Base-by-base conservation (phyloP, 2,329 filamentous ascomycete species). In the Akanthomyces dipterigenus region DNA sequence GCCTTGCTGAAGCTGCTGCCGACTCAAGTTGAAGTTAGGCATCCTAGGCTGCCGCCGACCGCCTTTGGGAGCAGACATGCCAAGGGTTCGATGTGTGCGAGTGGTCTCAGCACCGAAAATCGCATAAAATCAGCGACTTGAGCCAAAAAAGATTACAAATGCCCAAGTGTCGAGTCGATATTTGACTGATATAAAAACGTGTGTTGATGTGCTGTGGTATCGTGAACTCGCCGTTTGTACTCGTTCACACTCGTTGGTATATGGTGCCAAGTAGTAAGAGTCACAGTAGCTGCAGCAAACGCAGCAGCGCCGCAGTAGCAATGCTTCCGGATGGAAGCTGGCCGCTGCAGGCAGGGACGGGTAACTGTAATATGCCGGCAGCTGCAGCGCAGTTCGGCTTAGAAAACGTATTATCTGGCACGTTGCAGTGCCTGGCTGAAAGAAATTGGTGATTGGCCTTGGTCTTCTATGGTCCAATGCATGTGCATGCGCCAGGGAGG, bases 1-100 rank as follows among this genome's bases (percentile, higher is more conserved):
- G 51, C 28, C 34, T 56, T 51, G 60, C 22, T 42, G 40, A 67
- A 67, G 61, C 64, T 64, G 58, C 68, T 72, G 70, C 62, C 69
- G 69, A 61, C 64, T 67, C 61, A 72, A 65, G 64, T 74, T 73
- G 66, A 78, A 72, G 63, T 76, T 75, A 59, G 77, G 77, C 63
- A 77, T 78, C 45, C 75, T 70, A 60, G 76, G 75, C 65, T 74
- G 75, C 69, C 70, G 70, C 67, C 71, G 68, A 46, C 67, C 54
- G 60, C 60, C 70, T 67, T 73, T 77, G 62, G 67, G 71, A 64
- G 67, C 67, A 43, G 67, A 63, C 73, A 75, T 75, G 55, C 65
- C 20, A 51, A 18, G 36, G 34, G 26, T n/a, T 5, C 26, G 24
- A 40, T 31, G 4, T 46, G n/a, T 20, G 43, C 18, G 18, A n/a